Evolutionary conservation across 352 stramenopile genomes (phyloP).

Genomic region (Blastocystis sp.): DNA sequence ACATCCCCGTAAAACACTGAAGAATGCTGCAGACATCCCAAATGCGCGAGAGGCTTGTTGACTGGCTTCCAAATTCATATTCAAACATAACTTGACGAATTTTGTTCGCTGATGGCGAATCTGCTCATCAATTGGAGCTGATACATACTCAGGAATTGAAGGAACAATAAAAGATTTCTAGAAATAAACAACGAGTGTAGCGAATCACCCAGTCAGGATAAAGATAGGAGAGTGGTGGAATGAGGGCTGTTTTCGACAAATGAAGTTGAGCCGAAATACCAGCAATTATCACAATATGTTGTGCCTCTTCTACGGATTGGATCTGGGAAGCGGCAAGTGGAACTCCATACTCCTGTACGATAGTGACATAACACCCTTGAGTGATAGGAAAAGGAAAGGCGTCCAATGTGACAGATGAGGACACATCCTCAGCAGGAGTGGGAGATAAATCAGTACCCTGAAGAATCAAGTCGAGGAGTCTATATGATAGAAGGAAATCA

Average conservation of each 20-base stretch:
- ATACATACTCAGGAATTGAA: not conserved
- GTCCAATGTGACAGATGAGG: not conserved
- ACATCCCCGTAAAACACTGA: slow-evolving; percentile 17
- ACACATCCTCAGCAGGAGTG: not conserved
- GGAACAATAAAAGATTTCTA: slow-evolving; percentile 18
- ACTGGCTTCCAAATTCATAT: not conserved
- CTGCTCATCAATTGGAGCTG: not conserved
- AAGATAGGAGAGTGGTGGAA: not conserved
- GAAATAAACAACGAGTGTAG: not conserved
- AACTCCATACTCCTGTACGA: slow-evolving; percentile 5
- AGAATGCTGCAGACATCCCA: slow-evolving; percentile 9
- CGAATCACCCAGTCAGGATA: slow-evolving; percentile 18
- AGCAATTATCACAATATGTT: not conserved
- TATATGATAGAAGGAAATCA: not conserved
- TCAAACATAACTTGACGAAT: slow-evolving; percentile 50
- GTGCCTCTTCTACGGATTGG: not conserved
- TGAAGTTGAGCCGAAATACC: not conserved
- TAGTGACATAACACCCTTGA: slow-evolving; percentile 41
- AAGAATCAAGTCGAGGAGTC: not conserved
- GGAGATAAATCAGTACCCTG: not conserved
- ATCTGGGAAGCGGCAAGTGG: not conserved
- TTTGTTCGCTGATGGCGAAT: slow-evolving; percentile 42
- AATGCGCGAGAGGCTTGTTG: not conserved
- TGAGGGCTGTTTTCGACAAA: not conserved
- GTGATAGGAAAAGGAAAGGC: slow-evolving; percentile 53